Conservation (phyloP, 495 filamentous ascomycete genomes). For the Hypoxylon crocopeplum region DNA sequence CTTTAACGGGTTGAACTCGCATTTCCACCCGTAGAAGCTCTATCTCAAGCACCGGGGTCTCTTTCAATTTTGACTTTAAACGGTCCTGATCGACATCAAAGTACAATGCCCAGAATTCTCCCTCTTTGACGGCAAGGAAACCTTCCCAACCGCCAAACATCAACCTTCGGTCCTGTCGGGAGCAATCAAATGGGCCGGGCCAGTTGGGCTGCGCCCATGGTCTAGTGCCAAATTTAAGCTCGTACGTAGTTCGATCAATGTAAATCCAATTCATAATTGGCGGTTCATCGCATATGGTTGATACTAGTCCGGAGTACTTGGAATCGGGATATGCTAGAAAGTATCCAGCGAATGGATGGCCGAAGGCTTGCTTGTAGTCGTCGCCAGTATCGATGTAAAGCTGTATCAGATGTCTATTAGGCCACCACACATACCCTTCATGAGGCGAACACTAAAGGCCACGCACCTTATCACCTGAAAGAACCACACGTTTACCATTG, state of each 20-base stretch:
- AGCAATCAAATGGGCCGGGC: conserved; percentile 55
- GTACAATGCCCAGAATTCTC: conserved; percentile 54
- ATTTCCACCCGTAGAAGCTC: conserved; percentile 52
- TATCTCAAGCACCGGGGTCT: conserved; percentile 48
- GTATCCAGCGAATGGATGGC: conserved; percentile 59
- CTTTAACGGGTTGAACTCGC: conserved; percentile 30
- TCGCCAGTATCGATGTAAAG: conserved; percentile 48
- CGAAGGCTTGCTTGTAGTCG: conserved; percentile 42
- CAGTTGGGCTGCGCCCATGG: conserved; percentile 47
- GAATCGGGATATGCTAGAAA: conserved; percentile 58
- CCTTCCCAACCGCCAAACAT: conserved; percentile 60
- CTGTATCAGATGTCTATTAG: conserved; percentile 38
- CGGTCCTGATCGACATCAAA: conserved; percentile 56
- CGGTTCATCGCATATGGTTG: conserved; percentile 54
- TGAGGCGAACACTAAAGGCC: neutral
- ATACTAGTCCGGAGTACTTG: conserved; percentile 55
- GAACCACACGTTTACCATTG: conserved; percentile 54
- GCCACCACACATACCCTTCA: neutral
- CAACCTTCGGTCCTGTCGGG: conserved; percentile 52
- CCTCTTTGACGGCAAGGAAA: conserved; percentile 54
- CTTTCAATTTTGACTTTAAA: conserved; percentile 44
- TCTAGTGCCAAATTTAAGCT: conserved; percentile 56
- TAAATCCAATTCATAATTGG: conserved; percentile 64
- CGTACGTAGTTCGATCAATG: conserved; percentile 55
- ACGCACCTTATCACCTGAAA: conserved; percentile 53